Evolutionary conservation across 495 filamentous ascomycete genomes (phyloP).

Genomic region (Penicillium coprophilum): DNA sequence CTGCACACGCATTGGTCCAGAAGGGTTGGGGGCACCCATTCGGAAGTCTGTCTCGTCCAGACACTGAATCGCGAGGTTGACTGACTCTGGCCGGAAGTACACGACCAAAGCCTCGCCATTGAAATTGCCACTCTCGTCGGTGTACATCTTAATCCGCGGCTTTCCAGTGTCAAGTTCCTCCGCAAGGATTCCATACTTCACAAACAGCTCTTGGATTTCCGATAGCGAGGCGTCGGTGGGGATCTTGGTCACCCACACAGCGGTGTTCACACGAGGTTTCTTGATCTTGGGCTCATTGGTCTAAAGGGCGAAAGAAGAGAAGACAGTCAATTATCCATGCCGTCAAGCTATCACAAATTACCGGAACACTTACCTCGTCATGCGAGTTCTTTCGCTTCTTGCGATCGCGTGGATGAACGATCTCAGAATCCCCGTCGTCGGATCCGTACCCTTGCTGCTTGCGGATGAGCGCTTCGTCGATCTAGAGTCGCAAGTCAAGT

Average conservation of each 20-base stretch:
- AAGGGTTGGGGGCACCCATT: constrained; percentile 52
- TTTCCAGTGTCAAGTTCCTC: constrained; percentile 85
- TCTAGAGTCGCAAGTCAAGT: constrained; percentile 37
- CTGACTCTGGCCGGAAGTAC: constrained; percentile 90
- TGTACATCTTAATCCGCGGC: constrained; percentile 92
- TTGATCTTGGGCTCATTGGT: constrained; percentile 54
- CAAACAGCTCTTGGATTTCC: constrained; percentile 82
- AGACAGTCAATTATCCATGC: neutral
- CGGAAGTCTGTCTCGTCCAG: constrained; percentile 88
- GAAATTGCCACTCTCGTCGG: constrained; percentile 74
- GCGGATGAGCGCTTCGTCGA: constrained; percentile 76
- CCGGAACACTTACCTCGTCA: constrained; percentile 55
- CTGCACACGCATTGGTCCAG: constrained; percentile 74
- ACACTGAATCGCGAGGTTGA: constrained; percentile 85
- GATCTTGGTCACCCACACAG: constrained; percentile 84
- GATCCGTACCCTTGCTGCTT: constrained; percentile 77
- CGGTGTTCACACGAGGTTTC: constrained; percentile 75
- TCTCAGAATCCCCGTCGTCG: constrained; percentile 67
- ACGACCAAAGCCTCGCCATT: constrained; percentile 93
- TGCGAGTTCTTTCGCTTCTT: constrained; percentile 66
- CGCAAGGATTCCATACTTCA: constrained; percentile 86
- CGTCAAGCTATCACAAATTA: neutral
- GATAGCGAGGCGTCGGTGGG: constrained; percentile 73
- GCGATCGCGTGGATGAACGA: constrained; percentile 58
- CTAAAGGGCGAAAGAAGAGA: constrained; percentile 15